Evolutionary conservation across 228 moss, liverwort and hornwort genomes (phyloP).

Genomic region (Sphagnum magellanicum): DNA sequence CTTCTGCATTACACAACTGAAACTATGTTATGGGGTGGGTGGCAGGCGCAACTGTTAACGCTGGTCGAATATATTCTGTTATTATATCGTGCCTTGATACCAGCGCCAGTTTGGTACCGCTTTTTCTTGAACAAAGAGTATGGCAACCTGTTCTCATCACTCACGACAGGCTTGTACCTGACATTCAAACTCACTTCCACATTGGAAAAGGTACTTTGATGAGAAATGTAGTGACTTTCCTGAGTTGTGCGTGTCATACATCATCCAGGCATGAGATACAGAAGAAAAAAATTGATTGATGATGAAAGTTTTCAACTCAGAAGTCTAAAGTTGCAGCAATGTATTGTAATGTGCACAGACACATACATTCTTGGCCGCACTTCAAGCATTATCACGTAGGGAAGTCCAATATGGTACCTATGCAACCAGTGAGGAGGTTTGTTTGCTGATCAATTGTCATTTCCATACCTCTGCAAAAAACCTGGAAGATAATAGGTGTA

Average conservation of each 20-base stretch:
- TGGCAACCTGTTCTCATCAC: constrained; percentile 90
- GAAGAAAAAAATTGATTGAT: no score
- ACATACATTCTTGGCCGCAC: constrained; percentile 81
- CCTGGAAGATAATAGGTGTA: background rate
- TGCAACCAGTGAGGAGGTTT: constrained; percentile 88
- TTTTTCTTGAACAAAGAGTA: constrained; percentile 93
- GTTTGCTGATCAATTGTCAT: background rate
- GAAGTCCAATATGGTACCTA: constrained; percentile 94
- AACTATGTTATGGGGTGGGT: constrained; percentile 10
- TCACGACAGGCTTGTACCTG: constrained; percentile 90
- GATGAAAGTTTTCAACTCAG: background rate
- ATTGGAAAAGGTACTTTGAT: constrained; percentile 64
- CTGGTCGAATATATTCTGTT: constrained; percentile 82
- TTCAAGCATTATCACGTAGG: constrained; percentile 79
- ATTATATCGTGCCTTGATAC: constrained; percentile 84
- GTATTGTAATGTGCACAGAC: constrained; percentile 25
- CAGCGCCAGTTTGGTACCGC: constrained; percentile 94
- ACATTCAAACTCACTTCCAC: constrained; percentile 97
- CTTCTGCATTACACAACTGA: background rate
- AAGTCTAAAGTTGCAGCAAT: background rate
- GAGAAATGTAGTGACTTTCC: no score
- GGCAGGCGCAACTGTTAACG: constrained; percentile 93
- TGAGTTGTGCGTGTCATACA: no score
- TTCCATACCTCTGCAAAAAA: background rate
- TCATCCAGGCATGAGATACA: no score